phyloP scores from a whole-genome alignment of 78 protist species.

The Dictyostelium intermedium region DNA sequence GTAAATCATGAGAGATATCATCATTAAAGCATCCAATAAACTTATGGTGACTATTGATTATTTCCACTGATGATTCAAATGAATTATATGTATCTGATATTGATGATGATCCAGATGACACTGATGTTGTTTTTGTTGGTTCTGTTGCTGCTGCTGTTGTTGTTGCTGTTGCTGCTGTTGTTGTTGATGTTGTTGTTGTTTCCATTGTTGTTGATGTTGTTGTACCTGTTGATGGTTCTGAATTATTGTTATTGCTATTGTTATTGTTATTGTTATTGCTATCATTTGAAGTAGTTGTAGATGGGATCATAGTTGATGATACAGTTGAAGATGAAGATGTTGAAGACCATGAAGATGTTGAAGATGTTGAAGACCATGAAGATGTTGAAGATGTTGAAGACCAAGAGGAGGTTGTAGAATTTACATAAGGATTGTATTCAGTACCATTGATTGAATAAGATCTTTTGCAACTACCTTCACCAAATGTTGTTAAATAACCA shows the following conservation, averaged over 20 bases:
- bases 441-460: slow-evolving; percentile 25
- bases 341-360: slow-evolving; percentile 3
- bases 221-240: background rate
- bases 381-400: background rate
- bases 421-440: background rate
- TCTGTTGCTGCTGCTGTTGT: background rate
- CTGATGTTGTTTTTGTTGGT: background rate
- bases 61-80: background rate
- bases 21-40: slow-evolving; percentile 47
- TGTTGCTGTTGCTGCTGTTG: background rate
- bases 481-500: slow-evolving; percentile 35
- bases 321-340: background rate
- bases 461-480: slow-evolving; percentile 25
- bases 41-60: background rate
- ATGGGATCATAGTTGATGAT: background rate
- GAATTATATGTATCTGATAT: background rate
- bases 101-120: background rate
- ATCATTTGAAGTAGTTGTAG: background rate
- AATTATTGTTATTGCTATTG: background rate
- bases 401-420: background rate
- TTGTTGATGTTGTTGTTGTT: background rate
- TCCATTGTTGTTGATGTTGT: background rate
- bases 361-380: background rate
- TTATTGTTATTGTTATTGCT: background rate
- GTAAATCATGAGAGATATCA: slow-evolving; percentile 34